Conservation (phyloP, 2,329 filamentous ascomycete genomes). For the Alternaria sp. region DNA sequence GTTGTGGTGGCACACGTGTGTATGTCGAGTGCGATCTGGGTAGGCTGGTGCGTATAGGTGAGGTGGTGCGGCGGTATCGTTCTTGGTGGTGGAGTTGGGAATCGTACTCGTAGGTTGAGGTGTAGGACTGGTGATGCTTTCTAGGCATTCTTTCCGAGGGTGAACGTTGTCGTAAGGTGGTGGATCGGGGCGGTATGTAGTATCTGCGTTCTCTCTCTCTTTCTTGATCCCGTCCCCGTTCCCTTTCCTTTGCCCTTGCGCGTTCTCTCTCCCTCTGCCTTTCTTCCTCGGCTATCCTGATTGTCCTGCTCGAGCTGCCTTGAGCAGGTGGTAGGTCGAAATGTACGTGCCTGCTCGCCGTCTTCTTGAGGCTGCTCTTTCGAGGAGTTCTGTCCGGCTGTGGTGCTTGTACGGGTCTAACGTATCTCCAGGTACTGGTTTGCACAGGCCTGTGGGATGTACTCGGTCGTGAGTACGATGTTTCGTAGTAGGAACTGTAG, state of each 20-base stretch:
- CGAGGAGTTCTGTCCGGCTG: not conserved
- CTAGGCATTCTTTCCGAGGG: not conserved
- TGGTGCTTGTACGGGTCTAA: not conserved
- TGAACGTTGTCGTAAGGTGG: not conserved
- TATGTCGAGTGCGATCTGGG: not conserved
- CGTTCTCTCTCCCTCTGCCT: not conserved
- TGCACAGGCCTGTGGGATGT: not conserved
- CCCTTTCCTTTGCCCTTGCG: not conserved
- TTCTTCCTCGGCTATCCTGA: not conserved
- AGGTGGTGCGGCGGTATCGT: not conserved
- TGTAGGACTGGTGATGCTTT: not conserved
- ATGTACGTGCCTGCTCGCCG: conserved; percentile 12
- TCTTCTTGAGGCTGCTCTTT: conserved; percentile 2
- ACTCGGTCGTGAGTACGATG: not conserved
- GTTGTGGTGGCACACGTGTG: not conserved
- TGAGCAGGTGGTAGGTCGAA: conserved; percentile 6
- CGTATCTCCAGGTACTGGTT: not conserved
- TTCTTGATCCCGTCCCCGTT: not conserved
- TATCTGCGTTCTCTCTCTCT: not conserved
- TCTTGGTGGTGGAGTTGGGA: not conserved
- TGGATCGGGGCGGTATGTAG: not conserved
- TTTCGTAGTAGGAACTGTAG: conserved; percentile 8
- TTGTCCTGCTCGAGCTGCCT: not conserved
- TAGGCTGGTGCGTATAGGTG: not conserved
- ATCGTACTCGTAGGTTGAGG: conserved; percentile 3